These are phyloP conservation scores for Xylogone sp. DNA, from an alignment of 2,329 filamentous ascomycete genomes.

Conservation along the genomic window DNA sequence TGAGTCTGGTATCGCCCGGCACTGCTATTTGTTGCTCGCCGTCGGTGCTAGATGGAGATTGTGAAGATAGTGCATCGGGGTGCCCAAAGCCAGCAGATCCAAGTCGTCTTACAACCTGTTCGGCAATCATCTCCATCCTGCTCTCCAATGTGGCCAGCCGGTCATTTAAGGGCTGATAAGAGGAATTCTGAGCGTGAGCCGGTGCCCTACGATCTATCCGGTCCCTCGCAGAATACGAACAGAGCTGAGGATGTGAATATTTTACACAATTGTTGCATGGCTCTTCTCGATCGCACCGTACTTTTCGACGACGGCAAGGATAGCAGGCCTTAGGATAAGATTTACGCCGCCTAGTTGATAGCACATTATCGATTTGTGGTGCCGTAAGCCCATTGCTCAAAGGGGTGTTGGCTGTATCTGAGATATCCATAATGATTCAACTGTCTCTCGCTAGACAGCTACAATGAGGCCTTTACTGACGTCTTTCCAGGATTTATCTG, in stretches of 20 bases:
- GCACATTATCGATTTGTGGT: background rate
- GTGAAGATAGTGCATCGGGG: background rate
- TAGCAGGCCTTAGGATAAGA: background rate
- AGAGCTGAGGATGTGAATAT: conserved; percentile 56
- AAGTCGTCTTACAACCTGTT: background rate
- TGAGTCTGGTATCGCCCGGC: background rate
- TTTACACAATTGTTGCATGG: conserved; percentile 63
- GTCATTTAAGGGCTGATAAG: background rate
- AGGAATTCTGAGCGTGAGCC: too few species aligned
- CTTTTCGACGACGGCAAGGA: conserved; percentile 29
- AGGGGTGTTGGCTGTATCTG: background rate
- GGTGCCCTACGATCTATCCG: background rate
- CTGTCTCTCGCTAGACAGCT: background rate
- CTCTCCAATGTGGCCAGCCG: background rate
- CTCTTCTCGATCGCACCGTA: conserved; percentile 62
- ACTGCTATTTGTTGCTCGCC: background rate
- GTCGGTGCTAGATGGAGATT: background rate
- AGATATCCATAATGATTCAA: background rate
- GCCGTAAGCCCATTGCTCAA: background rate
- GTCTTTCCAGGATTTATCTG: too few species aligned
- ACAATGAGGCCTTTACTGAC: too few species aligned
- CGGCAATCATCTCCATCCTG: background rate
- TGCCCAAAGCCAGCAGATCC: background rate
- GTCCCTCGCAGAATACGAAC: conserved; percentile 18
- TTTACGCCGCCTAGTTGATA: background rate